Percentiles rank a stretch among this genome's conserved stretches.
Evolutionary conservation across 2,329 filamentous ascomycete species (phyloP).

Genomic region (Blumeria hordei): DNA sequence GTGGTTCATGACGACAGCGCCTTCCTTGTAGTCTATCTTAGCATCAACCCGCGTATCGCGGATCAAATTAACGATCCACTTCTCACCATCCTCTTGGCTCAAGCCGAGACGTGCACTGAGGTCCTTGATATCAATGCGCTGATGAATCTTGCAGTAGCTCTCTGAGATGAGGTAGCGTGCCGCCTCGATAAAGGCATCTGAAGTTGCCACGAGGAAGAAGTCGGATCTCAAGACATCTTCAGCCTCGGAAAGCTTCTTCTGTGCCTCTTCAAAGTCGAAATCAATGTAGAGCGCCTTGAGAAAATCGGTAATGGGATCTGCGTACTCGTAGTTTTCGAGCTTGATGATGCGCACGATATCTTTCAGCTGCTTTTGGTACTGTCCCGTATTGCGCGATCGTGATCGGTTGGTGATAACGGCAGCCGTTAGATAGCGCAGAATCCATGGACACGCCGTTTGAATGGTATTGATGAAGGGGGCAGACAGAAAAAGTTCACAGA

Average conservation of each 20-base stretch:
- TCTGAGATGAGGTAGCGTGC: conserved; percentile 94
- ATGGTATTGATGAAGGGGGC: conserved; percentile 98
- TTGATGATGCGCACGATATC: conserved; percentile 86
- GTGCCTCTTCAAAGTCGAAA: conserved; percentile 94
- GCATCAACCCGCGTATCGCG: conserved; percentile 91
- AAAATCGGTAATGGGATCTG: conserved; percentile 86
- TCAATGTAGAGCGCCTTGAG: conserved; percentile 84
- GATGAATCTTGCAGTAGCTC: conserved; percentile 99
- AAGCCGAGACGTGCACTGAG: conserved; percentile 78
- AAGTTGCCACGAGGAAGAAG: conserved; percentile 76
- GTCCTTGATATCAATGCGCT: conserved; percentile 94
- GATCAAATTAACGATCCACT: conserved; percentile 99
- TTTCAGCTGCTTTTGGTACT: conserved; percentile 97
- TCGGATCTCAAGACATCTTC: conserved; percentile 81
- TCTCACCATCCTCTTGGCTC: conserved; percentile 87
- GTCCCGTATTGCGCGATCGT: conserved; percentile 53
- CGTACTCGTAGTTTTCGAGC: conserved; percentile 96
- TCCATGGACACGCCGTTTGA: conserved; percentile 92
- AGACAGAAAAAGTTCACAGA: conserved; percentile 94
- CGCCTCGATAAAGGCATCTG: conserved; percentile 78
- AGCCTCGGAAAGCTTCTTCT: conserved; percentile 63
- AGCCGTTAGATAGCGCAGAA: conserved; percentile 77
- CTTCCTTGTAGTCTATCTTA: conserved; percentile 98
- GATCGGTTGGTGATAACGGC: conserved; percentile 85
- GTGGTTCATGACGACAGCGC: conserved; percentile 98